Percentiles rank a stretch among this genome's conserved stretches.
These are phyloP conservation scores for Auriscalpium vulgare DNA, from an alignment of 768 basidiomycete species.

Conservation along the genomic window DNA sequence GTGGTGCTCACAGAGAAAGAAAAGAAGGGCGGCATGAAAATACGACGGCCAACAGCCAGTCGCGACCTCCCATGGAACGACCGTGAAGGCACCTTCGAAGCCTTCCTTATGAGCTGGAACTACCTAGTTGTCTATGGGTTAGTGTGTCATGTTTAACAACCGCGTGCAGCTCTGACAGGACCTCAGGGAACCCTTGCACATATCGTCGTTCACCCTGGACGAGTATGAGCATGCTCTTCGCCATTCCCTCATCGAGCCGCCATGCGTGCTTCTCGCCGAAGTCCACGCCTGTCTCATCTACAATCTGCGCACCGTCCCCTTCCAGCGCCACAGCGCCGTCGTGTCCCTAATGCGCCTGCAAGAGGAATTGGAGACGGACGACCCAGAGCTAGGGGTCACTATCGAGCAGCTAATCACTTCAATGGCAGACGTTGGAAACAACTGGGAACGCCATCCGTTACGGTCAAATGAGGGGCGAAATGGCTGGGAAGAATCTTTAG, in stretches of 20 bases:
- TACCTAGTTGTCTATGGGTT: slow-evolving; percentile 93
- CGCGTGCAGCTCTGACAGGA: not conserved
- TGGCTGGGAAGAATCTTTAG: slow-evolving; percentile 88
- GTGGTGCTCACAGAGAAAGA: slow-evolving; percentile 75
- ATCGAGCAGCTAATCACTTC: slow-evolving; percentile 57
- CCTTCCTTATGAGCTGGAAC: slow-evolving; percentile 89
- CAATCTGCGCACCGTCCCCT: slow-evolving; percentile 76
- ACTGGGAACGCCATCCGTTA: slow-evolving; percentile 76
- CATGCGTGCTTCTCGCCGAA: slow-evolving; percentile 77
- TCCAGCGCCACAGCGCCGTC: slow-evolving; percentile 67
- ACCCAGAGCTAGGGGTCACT: slow-evolving; percentile 43
- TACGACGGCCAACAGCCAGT: slow-evolving; percentile 61
- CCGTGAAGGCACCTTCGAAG: slow-evolving; percentile 60
- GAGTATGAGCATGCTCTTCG: slow-evolving; percentile 85
- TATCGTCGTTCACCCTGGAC: slow-evolving; percentile 87
- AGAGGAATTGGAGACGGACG: slow-evolving; percentile 30
- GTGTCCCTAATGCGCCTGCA: slow-evolving; percentile 49
- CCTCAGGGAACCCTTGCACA: slow-evolving; percentile 64
- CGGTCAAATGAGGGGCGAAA: slow-evolving; percentile 66
- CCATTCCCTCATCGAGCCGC: slow-evolving; percentile 60
- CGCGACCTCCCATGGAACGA: slow-evolving; percentile 65
- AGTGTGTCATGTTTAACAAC: not conserved
- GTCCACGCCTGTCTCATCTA: slow-evolving; percentile 87
- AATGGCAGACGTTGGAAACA: slow-evolving; percentile 77
- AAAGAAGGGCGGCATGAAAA: slow-evolving; percentile 66